Conservation (phyloP, 495 filamentous ascomycete species). For the Articulospora tetracladia region DNA sequence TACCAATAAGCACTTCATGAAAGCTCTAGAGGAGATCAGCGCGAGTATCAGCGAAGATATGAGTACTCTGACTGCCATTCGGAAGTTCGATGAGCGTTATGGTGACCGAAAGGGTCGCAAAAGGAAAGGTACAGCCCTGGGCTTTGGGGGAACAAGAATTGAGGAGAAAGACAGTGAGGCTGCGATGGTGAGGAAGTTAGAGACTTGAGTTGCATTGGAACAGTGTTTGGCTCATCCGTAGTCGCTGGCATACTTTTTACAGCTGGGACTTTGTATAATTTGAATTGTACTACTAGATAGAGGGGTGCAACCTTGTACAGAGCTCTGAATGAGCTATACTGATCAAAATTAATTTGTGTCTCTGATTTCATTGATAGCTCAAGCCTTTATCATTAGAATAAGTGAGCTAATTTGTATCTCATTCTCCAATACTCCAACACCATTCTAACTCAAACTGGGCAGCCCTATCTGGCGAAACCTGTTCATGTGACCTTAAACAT, state of each 20-base stretch:
- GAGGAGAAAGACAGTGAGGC: conserved; percentile 31
- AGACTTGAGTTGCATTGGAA: background rate
- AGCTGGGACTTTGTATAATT: background rate
- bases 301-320: background rate
- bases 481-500: no score
- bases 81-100: conserved; percentile 95
- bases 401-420: no score
- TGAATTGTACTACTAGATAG: conserved; percentile 2
- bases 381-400: no score
- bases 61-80: conserved; percentile 76
- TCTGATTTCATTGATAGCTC: no score
- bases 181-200: conserved; percentile 31
- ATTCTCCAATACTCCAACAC: no score
- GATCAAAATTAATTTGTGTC: background rate
- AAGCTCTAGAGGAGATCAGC: conserved; percentile 82
- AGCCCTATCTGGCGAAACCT: no score
- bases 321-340: background rate
- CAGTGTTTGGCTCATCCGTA: background rate
- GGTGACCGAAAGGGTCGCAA: conserved; percentile 79
- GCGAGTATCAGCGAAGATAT: conserved; percentile 96
- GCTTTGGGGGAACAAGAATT: conserved; percentile 54
- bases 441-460: no score
- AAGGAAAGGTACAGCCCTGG: conserved; percentile 53
- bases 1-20: conserved; percentile 68
- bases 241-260: background rate